These are phyloP conservation scores for Clathrospora elynae DNA, from an alignment of 2,329 filamentous ascomycete species.

Conservation along the genomic window DNA sequence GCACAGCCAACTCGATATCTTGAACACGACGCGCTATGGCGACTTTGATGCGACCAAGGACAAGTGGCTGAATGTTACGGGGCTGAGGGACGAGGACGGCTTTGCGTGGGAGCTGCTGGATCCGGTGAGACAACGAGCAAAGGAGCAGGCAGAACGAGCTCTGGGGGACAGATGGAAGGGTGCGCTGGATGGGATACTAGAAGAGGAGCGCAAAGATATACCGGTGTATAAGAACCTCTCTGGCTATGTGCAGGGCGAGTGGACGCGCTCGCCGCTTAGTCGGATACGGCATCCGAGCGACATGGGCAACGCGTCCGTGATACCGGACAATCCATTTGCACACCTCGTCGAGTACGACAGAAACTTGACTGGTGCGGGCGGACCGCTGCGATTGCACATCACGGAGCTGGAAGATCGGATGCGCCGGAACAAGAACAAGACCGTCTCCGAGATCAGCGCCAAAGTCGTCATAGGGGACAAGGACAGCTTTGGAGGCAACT, in stretches of 20 bases:
- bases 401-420: slow-evolving; percentile 57
- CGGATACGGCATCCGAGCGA: slow-evolving; percentile 53
- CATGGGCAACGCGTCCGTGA: slow-evolving; percentile 60
- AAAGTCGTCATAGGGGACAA: slow-evolving; percentile 75
- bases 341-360: slow-evolving; percentile 68
- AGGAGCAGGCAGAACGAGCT: slow-evolving; percentile 57
- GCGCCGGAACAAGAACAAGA: slow-evolving; percentile 41
- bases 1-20: slow-evolving; percentile 54
- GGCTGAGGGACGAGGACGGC: slow-evolving; percentile 73
- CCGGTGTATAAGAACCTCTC: slow-evolving; percentile 79
- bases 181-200: slow-evolving; percentile 41
- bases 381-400: slow-evolving; percentile 73
- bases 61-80: slow-evolving; percentile 66
- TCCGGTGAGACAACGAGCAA: slow-evolving; percentile 67
- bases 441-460: slow-evolving; percentile 71
- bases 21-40: slow-evolving; percentile 49
- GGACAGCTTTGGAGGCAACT: slow-evolving; percentile 67
- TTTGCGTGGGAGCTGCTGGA: slow-evolving; percentile 78
- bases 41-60: slow-evolving; percentile 55
- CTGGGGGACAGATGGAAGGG: slow-evolving; percentile 44
- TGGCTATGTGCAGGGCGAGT: slow-evolving; percentile 76
- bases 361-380: slow-evolving; percentile 73
- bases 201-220: slow-evolving; percentile 51
- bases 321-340: slow-evolving; percentile 69
- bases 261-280: slow-evolving; percentile 65